Conservation (phyloP, 495 filamentous ascomycete species). For the Lasiosphaeris hirsuta region DNA sequence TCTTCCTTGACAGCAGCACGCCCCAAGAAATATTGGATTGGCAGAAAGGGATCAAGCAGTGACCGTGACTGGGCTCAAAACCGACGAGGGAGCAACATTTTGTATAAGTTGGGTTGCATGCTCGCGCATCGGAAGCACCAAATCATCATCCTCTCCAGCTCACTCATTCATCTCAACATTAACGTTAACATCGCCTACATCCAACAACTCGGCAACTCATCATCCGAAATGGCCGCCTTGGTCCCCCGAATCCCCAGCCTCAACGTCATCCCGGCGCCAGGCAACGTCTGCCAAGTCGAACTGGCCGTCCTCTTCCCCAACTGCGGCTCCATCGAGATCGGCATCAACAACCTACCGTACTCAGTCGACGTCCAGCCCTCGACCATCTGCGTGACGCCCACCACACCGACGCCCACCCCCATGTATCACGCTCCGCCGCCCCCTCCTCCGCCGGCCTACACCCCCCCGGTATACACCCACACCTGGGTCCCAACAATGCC, state of each 20-base stretch:
- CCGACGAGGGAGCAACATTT: no score
- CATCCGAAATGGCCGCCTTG: conserved; percentile 12
- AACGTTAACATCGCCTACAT: background rate
- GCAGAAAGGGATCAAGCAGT: no score
- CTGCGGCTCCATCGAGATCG: conserved; percentile 17
- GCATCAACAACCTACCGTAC: background rate
- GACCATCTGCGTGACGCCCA: conserved; percentile 14
- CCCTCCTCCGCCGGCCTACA: background rate
- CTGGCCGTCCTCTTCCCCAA: conserved; percentile 9
- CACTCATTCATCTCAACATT: background rate
- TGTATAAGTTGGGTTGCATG: no score
- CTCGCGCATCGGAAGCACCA: no score
- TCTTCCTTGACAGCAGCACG: no score
- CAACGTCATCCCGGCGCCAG: conserved; percentile 10
- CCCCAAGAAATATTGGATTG: no score
- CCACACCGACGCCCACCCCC: background rate
- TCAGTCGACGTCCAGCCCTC: conserved; percentile 13
- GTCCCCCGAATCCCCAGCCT: conserved; percentile 12
- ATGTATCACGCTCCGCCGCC: background rate
- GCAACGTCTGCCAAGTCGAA: conserved; percentile 18
- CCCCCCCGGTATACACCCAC: no score
- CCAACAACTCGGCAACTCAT: background rate
- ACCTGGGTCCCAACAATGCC: no score
- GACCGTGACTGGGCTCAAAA: no score
- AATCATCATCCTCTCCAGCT: background rate